These are phyloP conservation scores for Gleditsia sinensis DNA, from an alignment of 306 rosid species.

Conservation along the genomic window DNA sequence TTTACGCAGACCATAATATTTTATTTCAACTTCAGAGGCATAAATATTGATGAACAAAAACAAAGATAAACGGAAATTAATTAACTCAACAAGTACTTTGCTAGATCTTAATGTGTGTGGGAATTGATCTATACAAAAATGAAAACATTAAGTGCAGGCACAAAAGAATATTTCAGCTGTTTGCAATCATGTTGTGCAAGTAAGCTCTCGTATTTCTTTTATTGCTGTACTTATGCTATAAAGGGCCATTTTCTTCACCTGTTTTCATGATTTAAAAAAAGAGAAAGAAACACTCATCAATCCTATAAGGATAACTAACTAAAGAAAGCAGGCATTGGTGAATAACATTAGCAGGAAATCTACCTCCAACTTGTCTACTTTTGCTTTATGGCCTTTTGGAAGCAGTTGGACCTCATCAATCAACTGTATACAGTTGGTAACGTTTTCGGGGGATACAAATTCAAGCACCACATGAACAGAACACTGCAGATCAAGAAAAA, in stretches of 20 bases:
- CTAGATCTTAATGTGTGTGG: constrained; percentile 34
- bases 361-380: constrained; percentile 86
- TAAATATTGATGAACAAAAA: constrained; percentile 25
- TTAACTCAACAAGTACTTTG: constrained; percentile 30
- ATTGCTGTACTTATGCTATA: constrained; percentile 73
- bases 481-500: constrained; percentile 57
- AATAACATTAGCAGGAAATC: constrained; percentile 23
- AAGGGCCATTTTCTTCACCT: constrained; percentile 92
- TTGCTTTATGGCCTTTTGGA: constrained; percentile 71
- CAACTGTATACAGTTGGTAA: constrained; percentile 65
- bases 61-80: constrained; percentile 26
- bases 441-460: constrained; percentile 90
- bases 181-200: constrained; percentile 61
- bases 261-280: constrained; percentile 32
- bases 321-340: constrained; percentile 22
- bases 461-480: constrained; percentile 88
- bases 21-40: constrained; percentile 38
- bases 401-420: constrained; percentile 68
- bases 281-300: constrained; percentile 14
- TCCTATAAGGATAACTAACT: constrained; percentile 2
- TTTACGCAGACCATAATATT: constrained; percentile 31
- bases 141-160: constrained; percentile 26
- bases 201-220: constrained; percentile 81
- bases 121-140: constrained; percentile 38
- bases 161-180: constrained; percentile 9